These are phyloP conservation scores for Coemansia sp. DNA, from an alignment of 192 early-diverging fungal genomes.

Conservation along the genomic window DNA sequence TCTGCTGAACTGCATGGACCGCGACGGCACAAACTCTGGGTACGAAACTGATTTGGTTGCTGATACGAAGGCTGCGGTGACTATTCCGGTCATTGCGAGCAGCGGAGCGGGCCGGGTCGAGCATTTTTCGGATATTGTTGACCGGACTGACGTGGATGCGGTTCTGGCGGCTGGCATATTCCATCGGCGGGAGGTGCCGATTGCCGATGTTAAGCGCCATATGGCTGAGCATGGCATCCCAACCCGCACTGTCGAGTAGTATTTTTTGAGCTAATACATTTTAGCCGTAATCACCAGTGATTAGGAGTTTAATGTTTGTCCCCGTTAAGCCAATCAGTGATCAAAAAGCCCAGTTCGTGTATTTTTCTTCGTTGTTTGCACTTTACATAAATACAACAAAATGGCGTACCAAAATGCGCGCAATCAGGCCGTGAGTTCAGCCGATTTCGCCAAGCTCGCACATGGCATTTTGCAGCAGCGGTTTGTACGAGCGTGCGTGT, in stretches of 20 bases:
- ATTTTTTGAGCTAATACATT: no score
- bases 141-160: constrained; percentile 86
- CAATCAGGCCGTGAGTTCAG: constrained; percentile 37
- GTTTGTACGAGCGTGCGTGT: constrained; percentile 45
- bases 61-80: constrained; percentile 74
- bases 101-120: constrained; percentile 85
- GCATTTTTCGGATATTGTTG: constrained; percentile 89
- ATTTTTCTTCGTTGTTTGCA: no score
- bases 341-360: not conserved
- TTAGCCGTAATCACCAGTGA: not conserved
- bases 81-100: constrained; percentile 97
- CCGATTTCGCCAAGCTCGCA: constrained; percentile 48
- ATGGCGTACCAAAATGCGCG: constrained; percentile 36
- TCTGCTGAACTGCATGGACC: constrained; percentile 98
- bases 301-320: not conserved
- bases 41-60: constrained; percentile 87
- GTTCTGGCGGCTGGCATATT: constrained; percentile 98
- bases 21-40: constrained; percentile 97
- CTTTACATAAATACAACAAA: not conserved
- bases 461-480: constrained; percentile 36
- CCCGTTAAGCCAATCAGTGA: not conserved
- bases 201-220: constrained; percentile 79
- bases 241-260: constrained; percentile 26
- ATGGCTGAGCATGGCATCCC: constrained; percentile 56
- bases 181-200: constrained; percentile 92